A percentile compares a stretch with the other conserved stretches of the same genome.
Conservation (phyloP, 495 filamentous ascomycete species). For the Xylaria telfairii region DNA sequence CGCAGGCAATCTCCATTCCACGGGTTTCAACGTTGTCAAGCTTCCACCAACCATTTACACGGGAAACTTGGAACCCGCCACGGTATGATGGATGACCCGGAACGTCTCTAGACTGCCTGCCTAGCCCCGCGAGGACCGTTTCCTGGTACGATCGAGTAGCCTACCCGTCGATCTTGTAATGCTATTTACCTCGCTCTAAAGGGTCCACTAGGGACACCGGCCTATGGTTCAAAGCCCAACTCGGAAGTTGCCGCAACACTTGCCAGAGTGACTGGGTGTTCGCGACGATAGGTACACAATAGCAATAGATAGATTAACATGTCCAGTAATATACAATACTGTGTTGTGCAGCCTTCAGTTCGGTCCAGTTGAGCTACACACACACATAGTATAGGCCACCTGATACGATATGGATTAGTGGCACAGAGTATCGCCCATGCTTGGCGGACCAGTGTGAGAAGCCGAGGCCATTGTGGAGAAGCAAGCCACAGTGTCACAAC, state of each 20-base stretch:
- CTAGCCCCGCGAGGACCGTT: neutral
- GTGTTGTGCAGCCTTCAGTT: slow-evolving; percentile 5
- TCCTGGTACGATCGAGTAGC: slow-evolving; percentile 12
- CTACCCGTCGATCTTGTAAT: slow-evolving; percentile 4
- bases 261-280: neutral
- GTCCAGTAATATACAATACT: neutral
- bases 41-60: slow-evolving; percentile 3
- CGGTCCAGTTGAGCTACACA: neutral
- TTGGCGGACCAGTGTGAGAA: slow-evolving; percentile 19
- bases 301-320: neutral
- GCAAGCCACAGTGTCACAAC: slow-evolving; percentile 20
- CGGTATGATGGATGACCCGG: slow-evolving; percentile 23
- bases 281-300: neutral
- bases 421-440: slow-evolving; percentile 9
- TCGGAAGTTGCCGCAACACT: slow-evolving; percentile 15
- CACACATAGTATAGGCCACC: neutral
- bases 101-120: neutral
- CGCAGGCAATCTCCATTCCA: neutral
- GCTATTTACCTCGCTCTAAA: neutral
- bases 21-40: neutral
- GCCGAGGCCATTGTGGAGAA: slow-evolving; percentile 22
- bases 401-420: neutral
- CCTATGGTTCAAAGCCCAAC: neutral
- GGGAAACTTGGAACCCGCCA: neutral
- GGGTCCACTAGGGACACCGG: neutral